Conservation (phyloP, 75 land plant genomes). For the Picea glauca region DNA sequence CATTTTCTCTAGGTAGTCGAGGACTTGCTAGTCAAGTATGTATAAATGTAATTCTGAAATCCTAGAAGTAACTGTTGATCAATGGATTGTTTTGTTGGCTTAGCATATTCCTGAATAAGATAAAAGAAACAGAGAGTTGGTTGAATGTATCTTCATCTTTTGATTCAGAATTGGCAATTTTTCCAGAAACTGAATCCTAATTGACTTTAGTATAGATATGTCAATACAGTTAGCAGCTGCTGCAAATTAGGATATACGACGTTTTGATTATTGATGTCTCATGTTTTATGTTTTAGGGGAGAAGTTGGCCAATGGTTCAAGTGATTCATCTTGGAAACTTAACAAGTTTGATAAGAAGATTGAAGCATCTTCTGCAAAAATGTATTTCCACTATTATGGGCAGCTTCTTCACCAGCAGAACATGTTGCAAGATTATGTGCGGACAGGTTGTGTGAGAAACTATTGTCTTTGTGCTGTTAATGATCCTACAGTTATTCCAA, state of each 20-base stretch:
- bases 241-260: not conserved
- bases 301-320: slow-evolving; percentile 43
- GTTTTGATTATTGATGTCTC: not conserved
- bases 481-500: not conserved
- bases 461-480: slow-evolving; percentile 1
- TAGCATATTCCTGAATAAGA: not conserved
- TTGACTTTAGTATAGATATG: not conserved
- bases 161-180: not conserved
- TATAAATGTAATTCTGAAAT: not conserved
- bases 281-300: slow-evolving; percentile 20
- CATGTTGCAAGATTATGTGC: slow-evolving; percentile 97
- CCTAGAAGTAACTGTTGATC: not conserved
- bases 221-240: not conserved
- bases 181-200: not conserved
- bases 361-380: slow-evolving; percentile 90
- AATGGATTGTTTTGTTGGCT: not conserved
- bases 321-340: slow-evolving; percentile 15
- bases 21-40: not conserved
- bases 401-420: slow-evolving; percentile 96
- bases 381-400: slow-evolving; percentile 99
- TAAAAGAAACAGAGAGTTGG: not conserved
- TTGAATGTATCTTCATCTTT: not conserved
- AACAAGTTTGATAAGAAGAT: slow-evolving; percentile 92
- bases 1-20: not conserved
- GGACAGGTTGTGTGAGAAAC: slow-evolving; percentile 70